A percentile compares a stretch with the other conserved stretches of the same genome.
Evolutionary conservation across 2,329 filamentous ascomycete genomes (phyloP).

Genomic region (Cyphellophora europaea): DNA sequence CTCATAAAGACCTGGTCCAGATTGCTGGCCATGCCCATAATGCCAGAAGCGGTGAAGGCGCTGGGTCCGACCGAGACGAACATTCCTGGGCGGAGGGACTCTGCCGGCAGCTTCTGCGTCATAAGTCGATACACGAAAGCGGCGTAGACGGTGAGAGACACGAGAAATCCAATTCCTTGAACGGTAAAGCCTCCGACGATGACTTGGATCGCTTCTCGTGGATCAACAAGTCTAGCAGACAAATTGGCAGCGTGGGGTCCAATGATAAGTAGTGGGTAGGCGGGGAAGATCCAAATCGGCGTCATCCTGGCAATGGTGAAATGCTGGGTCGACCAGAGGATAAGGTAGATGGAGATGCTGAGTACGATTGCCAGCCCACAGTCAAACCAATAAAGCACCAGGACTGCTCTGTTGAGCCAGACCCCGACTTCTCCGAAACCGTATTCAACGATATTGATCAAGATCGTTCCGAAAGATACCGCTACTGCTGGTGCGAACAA

Average conservation of each 20-base stretch:
- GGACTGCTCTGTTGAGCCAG: slow-evolving; percentile 55
- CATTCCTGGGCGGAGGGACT: slow-evolving; percentile 70
- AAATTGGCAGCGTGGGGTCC: slow-evolving; percentile 61
- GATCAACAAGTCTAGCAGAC: slow-evolving; percentile 34
- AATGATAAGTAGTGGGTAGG: slow-evolving; percentile 69
- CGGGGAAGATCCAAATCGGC: slow-evolving; percentile 79
- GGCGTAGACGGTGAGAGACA: slow-evolving; percentile 69
- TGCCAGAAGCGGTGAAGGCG: slow-evolving; percentile 55
- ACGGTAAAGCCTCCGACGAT: slow-evolving; percentile 52
- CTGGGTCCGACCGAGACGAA: slow-evolving; percentile 75
- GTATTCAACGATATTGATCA: slow-evolving; percentile 72
- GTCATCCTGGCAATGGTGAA: slow-evolving; percentile 77
- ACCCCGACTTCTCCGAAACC: slow-evolving; percentile 51
- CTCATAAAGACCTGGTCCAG: slow-evolving; percentile 38
- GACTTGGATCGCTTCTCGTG: slow-evolving; percentile 38
- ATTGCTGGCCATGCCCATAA: slow-evolving; percentile 48
- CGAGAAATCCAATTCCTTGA: slow-evolving; percentile 56
- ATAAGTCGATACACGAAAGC: slow-evolving; percentile 80
- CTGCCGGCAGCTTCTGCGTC: slow-evolving; percentile 74
- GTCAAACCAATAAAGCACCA: slow-evolving; percentile 67
- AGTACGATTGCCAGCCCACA: slow-evolving; percentile 56
- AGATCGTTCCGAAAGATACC: slow-evolving; percentile 63
- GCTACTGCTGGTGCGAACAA: slow-evolving; percentile 63
- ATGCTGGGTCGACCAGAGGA: slow-evolving; percentile 58
- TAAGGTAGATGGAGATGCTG: slow-evolving; percentile 63